Percentiles rank a stretch among this genome's conserved stretches.
phyloP scores from a whole-genome alignment of 208 protist species.

The Vickermania ingenoplastis region DNA sequence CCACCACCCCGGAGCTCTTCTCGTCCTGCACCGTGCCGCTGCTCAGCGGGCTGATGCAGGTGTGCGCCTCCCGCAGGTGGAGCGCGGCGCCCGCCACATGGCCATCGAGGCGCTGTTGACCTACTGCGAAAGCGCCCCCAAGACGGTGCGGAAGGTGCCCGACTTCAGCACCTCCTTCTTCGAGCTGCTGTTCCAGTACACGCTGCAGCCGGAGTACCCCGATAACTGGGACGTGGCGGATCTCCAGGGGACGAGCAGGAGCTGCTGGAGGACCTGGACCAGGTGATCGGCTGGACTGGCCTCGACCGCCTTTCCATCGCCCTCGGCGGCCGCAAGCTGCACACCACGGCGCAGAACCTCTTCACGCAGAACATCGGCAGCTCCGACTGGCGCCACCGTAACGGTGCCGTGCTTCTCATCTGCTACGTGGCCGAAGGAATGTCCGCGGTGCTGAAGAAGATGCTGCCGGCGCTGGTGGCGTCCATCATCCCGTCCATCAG shows the following conservation, averaged over 20 bases:
- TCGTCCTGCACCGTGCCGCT: conserved; percentile 32
- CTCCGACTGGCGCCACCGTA: conserved; percentile 60
- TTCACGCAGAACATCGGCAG: conserved; percentile 65
- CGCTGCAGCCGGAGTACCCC: conserved; percentile 40
- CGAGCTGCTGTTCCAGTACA: conserved; percentile 80
- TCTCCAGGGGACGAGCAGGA: conserved; percentile 48
- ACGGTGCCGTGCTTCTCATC: conserved; percentile 67
- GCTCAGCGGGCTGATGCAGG: conserved; percentile 64
- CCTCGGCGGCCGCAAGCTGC: conserved; percentile 68
- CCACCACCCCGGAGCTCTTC: conserved; percentile 40
- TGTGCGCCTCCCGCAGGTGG: conserved; percentile 48
- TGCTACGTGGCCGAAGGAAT: conserved; percentile 68
- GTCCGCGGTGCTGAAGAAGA: conserved; percentile 39
- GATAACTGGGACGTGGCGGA: conserved; percentile 63
- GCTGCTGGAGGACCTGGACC: conserved; percentile 50
- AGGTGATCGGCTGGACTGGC: conserved; percentile 44
- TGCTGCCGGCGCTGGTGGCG: conserved; percentile 39
- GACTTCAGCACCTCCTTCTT: conserved; percentile 76
- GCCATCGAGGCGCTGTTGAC: conserved; percentile 73
- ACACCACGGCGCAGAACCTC: conserved; percentile 45
- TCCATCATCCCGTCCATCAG: conserved; percentile 32
- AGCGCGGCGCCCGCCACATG: conserved; percentile 49
- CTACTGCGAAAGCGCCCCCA: conserved; percentile 71
- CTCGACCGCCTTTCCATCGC: conserved; percentile 72
- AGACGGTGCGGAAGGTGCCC: conserved; percentile 66